phyloP scores from a whole-genome alignment of 495 filamentous ascomycete species.

The Penicillium turbatum region DNA sequence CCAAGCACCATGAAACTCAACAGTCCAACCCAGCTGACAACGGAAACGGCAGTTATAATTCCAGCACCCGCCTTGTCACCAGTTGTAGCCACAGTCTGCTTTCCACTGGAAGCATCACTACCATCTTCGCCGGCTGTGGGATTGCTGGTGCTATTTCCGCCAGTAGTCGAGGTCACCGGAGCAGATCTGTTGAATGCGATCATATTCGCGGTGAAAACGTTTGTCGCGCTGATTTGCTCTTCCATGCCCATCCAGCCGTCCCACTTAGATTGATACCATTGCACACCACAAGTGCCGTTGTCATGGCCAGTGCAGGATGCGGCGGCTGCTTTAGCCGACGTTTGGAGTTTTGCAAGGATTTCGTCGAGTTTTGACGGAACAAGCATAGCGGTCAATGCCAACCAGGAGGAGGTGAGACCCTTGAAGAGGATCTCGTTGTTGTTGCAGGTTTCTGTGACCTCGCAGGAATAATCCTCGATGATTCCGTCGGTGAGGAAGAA shows the following conservation, averaged over 20 bases:
- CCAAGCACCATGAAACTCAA: conserved; percentile 45
- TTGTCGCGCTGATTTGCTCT: conserved; percentile 64
- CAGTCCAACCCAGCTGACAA: conserved; percentile 37
- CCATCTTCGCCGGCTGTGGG: conserved; percentile 55
- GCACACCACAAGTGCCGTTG: conserved; percentile 61
- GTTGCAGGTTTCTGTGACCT: too few species aligned
- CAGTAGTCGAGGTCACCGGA: conserved; percentile 56
- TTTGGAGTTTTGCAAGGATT: conserved; percentile 55
- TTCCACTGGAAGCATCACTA: not conserved
- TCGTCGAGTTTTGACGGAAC: too few species aligned
- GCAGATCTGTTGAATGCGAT: conserved; percentile 26
- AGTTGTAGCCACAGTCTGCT: conserved; percentile 6
- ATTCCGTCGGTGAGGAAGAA: too few species aligned
- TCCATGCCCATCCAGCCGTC: conserved; percentile 56
- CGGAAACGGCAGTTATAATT: conserved; percentile 51
- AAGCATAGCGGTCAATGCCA: too few species aligned
- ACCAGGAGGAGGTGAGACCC: too few species aligned
- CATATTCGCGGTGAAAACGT: conserved; percentile 58
- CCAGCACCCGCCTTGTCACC: conserved; percentile 58
- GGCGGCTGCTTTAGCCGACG: conserved; percentile 61
- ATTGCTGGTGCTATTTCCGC: conserved; percentile 67
- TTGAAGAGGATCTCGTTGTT: conserved; percentile 67
- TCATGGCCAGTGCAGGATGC: conserved; percentile 58
- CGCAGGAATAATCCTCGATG: too few species aligned
- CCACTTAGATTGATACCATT: conserved; percentile 41